These are phyloP conservation scores for Stentor roeselii DNA, from an alignment of 73 alveolate genomes.

Conservation along the genomic window DNA sequence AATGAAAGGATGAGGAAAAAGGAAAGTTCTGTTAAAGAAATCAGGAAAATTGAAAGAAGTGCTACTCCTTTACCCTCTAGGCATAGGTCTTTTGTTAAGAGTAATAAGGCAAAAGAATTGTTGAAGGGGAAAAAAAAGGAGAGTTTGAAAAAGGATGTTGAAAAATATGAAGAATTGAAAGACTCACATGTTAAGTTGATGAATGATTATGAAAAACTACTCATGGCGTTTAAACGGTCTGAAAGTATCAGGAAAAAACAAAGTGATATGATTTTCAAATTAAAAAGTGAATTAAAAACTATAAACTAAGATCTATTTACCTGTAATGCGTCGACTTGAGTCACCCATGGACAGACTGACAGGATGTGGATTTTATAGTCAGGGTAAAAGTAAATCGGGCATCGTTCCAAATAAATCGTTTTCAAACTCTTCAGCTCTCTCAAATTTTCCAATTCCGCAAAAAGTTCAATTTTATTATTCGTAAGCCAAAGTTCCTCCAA, in stretches of 20 bases:
- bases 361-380: neutral
- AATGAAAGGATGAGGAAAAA: neutral
- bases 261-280: neutral
- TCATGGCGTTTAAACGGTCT: neutral
- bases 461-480: conserved; percentile 62
- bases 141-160: neutral
- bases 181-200: too few relatives aligned
- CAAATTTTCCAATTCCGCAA: conserved; percentile 64
- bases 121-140: neutral
- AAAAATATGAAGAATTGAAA: neutral
- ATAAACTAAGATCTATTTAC: neutral
- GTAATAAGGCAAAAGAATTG: neutral
- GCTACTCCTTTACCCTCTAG: neutral
- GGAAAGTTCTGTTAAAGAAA: neutral
- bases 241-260: neutral
- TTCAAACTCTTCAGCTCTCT: conserved; percentile 50
- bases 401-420: conserved; percentile 64
- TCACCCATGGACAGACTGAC: conserved; percentile 4
- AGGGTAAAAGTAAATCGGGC: conserved; percentile 16
- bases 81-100: neutral
- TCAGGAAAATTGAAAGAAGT: neutral
- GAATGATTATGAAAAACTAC: neutral
- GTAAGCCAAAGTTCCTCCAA: conserved; percentile 63
- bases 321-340: neutral
- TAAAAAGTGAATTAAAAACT: neutral